phyloP scores from a whole-genome alignment of 1,139 yeast genomes.

The Lodderomyces elongisporus region DNA sequence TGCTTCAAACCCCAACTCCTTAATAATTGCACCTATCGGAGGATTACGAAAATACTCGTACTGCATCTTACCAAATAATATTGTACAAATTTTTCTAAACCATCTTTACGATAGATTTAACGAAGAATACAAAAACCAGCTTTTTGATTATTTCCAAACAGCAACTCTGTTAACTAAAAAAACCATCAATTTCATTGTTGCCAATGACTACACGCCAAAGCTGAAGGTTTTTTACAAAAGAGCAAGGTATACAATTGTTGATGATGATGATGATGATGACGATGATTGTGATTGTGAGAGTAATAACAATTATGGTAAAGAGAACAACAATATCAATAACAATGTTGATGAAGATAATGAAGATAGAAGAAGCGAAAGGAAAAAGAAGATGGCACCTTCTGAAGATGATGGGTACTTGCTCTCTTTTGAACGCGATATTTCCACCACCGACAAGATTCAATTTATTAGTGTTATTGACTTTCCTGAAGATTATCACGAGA shows the following conservation, averaged over 20 bases:
- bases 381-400: not conserved
- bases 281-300: slow-evolving; percentile 1
- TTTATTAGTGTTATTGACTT: slow-evolving; percentile 16
- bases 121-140: slow-evolving; percentile 16
- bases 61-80: slow-evolving; percentile 34
- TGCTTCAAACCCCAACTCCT: slow-evolving; percentile 20
- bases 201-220: slow-evolving; percentile 45
- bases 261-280: slow-evolving; percentile 14
- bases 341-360: not conserved
- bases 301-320: slow-evolving; percentile 2
- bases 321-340: not conserved
- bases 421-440: slow-evolving; percentile 31
- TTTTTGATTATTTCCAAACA: slow-evolving; percentile 23
- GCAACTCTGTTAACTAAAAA: slow-evolving; percentile 41
- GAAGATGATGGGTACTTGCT: slow-evolving; percentile 30
- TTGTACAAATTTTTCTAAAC: slow-evolving; percentile 22
- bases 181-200: slow-evolving; percentile 48
- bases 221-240: slow-evolving; percentile 42
- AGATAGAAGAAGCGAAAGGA: no score
- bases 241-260: slow-evolving; percentile 41
- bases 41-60: slow-evolving; percentile 41
- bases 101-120: slow-evolving; percentile 26
- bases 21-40: slow-evolving; percentile 35
- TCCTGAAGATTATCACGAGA: slow-evolving; percentile 9
- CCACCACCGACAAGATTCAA: slow-evolving; percentile 26